Percentiles rank a stretch among this genome's conserved stretches.
phyloP scores from a whole-genome alignment of 1,139 yeast species.

The Scheffersomyces cryptocercus region DNA sequence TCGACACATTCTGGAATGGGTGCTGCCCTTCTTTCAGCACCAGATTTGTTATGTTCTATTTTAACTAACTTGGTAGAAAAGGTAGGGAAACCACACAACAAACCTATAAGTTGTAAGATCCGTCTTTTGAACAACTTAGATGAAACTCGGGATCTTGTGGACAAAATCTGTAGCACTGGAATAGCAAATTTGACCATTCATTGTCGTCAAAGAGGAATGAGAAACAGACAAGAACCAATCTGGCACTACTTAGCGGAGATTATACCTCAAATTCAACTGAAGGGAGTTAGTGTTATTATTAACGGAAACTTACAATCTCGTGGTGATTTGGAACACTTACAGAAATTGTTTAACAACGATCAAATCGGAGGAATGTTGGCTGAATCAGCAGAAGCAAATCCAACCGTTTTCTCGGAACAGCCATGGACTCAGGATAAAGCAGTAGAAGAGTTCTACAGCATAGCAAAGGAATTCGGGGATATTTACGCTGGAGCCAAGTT shows the following conservation, averaged over 20 bases:
- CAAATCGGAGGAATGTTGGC: conserved; percentile 89
- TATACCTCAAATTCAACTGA: conserved; percentile 59
- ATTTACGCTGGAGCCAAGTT: conserved; percentile 72
- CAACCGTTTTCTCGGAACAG: conserved; percentile 62
- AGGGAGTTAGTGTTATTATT: conserved; percentile 69
- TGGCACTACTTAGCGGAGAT: conserved; percentile 66
- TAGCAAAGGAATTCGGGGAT: conserved; percentile 40
- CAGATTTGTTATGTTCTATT: conserved; percentile 73
- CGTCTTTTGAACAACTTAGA: conserved; percentile 62
- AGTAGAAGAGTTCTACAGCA: conserved; percentile 55
- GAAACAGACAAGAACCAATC: conserved; percentile 81
- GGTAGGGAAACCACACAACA: conserved; percentile 74
- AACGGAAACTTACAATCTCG: conserved; percentile 74
- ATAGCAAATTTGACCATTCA: conserved; percentile 84
- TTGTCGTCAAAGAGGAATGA: conserved; percentile 86
- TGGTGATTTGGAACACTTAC: conserved; percentile 56
- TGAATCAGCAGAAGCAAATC: conserved; percentile 83
- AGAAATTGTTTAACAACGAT: conserved; percentile 51
- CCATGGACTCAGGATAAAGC: conserved; percentile 59
- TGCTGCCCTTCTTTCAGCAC: conserved; percentile 82
- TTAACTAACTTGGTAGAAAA: conserved; percentile 65
- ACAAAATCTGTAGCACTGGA: conserved; percentile 73
- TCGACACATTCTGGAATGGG: conserved; percentile 96
- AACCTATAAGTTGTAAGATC: conserved; percentile 89
- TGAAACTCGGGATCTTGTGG: conserved; percentile 63